Base-by-base conservation (phyloP, 148 eudicot genomes). In the Spergularia bocconei region DNA sequence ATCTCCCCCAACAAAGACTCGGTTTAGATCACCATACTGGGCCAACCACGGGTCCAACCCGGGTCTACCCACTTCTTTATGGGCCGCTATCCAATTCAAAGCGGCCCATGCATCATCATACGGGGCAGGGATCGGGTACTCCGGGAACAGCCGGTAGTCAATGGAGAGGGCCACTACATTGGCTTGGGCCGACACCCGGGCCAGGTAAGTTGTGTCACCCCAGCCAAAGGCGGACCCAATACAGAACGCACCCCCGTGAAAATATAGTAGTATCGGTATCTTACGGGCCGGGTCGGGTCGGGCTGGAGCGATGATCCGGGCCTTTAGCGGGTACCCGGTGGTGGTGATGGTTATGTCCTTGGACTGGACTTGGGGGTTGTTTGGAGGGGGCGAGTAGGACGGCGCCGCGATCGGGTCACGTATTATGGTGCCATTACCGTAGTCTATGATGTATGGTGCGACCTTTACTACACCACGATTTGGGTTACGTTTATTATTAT, bases 1-100 rank as follows among this genome's bases (percentile, higher is more conserved):
- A 38, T 89, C 93, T 1, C 91, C 93, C 8, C 89, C 93, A 0
- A 84, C 25, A 55, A 70, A 89, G 7, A 89, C 65, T 39, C 87
- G 68, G 6, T 19, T 12, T 4, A 82, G 25, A 38, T 87, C 82
- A 4, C 87, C 86, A 25, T 81, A 52, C 20, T 36, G 71, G 29
- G 48, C 51, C 47, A 87, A 13, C 88, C 89, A 86, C 13, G 82
- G 83, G 6, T 84, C 88, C 15, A 73, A 61, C 5, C 20, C 61
- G 5, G 55, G 73, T 44, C 84, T 78, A 23, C 17, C 2, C 6
- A 64, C 53, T 14, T 71, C 61, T 13, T 71, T 79, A 20, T 87
- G 84, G 51, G 77, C 78, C 23, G 70, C 66, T 0, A 82, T 82
- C 81, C 79, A 86, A 6, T 80, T n/a, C 36, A 84, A 78, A 47